Evolutionary conservation across 164 flowering plant species (phyloP).

Genomic region (Kingdonia uniflora): DNA sequence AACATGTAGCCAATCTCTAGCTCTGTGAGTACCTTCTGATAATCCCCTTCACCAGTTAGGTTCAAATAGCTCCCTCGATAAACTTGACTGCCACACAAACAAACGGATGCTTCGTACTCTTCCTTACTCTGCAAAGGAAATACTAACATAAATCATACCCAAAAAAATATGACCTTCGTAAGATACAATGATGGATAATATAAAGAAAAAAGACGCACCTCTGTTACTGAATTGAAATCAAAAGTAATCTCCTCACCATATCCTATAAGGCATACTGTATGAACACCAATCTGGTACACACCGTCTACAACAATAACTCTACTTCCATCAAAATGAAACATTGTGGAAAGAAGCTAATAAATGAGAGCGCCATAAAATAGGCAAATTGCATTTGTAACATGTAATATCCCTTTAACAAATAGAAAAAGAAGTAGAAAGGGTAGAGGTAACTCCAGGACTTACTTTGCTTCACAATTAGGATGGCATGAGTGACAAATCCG

Average conservation of each 20-base stretch:
- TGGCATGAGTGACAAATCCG: slow-evolving; percentile 97
- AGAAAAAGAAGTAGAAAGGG: slow-evolving; percentile 4
- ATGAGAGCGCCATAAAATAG: no score
- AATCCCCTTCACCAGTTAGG: slow-evolving; percentile 94
- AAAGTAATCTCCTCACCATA: slow-evolving; percentile 96
- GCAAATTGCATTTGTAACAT: no score
- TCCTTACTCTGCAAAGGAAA: slow-evolving; percentile 77
- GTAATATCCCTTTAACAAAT: neutral
- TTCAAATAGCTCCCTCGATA: slow-evolving; percentile 98
- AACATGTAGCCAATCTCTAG: neutral
- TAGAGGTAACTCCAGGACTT: slow-evolving; percentile 13
- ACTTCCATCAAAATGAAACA: slow-evolving; percentile 11
- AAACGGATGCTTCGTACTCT: slow-evolving; percentile 96
- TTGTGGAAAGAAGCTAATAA: neutral
- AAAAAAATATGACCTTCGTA: neutral
- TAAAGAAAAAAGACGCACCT: slow-evolving; percentile 41
- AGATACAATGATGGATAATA: neutral
- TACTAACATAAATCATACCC: slow-evolving; percentile 1
- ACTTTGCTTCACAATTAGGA: slow-evolving; percentile 99
- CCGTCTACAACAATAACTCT: slow-evolving; percentile 99
- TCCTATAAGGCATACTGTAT: slow-evolving; percentile 61
- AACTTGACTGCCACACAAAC: slow-evolving; percentile 96
- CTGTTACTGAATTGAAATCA: slow-evolving; percentile 98
- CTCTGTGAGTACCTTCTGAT: slow-evolving; percentile 49
- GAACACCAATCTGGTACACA: slow-evolving; percentile 95